Percentiles rank a stretch among this genome's conserved stretches.
phyloP scores from a whole-genome alignment of 1,284 basidiomycete genomes.

The Vanrija pseudolonga region DNA sequence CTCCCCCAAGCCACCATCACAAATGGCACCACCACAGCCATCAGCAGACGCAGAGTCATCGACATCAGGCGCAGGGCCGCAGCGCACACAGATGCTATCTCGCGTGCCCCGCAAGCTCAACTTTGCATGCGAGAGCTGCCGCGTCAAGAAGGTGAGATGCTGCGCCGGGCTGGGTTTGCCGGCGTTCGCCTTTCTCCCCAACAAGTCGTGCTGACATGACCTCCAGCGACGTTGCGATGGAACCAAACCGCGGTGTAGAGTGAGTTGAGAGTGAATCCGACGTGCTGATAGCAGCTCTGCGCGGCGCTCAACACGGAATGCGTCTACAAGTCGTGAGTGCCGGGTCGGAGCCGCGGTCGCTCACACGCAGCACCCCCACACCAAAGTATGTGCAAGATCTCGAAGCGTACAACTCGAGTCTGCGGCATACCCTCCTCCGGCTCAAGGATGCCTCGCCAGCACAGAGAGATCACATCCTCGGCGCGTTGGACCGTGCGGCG shows the following conservation, averaged over 20 bases:
- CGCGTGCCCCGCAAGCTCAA: background rate
- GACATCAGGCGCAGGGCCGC: no score
- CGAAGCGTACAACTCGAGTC: background rate
- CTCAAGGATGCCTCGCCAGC: background rate
- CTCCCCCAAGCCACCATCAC: no score
- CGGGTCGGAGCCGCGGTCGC: background rate
- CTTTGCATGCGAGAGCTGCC: conserved; percentile 3
- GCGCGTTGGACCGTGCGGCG: background rate
- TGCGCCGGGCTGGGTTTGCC: no score
- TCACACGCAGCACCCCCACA: background rate
- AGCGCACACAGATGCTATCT: no score
- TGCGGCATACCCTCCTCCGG: background rate
- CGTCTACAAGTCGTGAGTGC: background rate
- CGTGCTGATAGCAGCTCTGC: background rate
- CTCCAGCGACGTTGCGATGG: conserved; percentile 1
- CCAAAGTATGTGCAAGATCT: background rate
- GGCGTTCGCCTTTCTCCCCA: no score
- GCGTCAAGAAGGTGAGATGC: background rate
- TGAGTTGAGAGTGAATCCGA: background rate
- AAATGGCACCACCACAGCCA: no score
- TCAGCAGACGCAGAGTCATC: no score
- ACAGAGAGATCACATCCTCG: background rate
- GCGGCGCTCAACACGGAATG: background rate
- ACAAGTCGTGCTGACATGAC: background rate
- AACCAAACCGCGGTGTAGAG: background rate